phyloP scores from a whole-genome alignment of 148 eudicot species.

The Spergularia bocconei region DNA sequence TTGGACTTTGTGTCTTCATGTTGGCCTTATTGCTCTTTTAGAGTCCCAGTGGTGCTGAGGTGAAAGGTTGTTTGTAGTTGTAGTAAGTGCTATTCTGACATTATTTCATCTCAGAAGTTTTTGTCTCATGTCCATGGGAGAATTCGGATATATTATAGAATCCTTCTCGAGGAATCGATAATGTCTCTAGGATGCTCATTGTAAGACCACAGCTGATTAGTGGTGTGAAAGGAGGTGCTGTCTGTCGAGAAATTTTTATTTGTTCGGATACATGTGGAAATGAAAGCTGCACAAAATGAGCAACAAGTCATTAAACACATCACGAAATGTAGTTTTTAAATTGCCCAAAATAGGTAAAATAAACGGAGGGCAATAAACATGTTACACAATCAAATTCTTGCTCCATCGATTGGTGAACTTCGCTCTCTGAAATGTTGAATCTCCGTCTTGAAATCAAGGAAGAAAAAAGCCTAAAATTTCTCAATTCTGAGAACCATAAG shows the following conservation, averaged over 20 bases:
- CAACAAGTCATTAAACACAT: too few species aligned
- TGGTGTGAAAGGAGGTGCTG: background rate
- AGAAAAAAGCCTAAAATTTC: too few species aligned
- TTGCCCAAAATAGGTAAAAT: too few species aligned
- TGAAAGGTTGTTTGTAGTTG: background rate
- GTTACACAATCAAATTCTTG: too few species aligned
- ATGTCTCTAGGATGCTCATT: background rate
- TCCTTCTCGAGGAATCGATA: background rate
- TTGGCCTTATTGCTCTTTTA: background rate
- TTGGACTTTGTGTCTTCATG: background rate
- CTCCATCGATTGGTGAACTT: too few species aligned
- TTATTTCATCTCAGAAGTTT: background rate
- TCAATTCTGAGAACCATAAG: too few species aligned
- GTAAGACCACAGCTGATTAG: background rate
- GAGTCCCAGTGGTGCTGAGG: background rate
- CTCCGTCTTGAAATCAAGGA: too few species aligned
- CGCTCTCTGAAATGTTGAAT: too few species aligned
- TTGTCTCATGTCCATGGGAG: background rate
- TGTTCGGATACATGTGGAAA: background rate
- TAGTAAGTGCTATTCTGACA: background rate
- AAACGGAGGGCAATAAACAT: too few species aligned
- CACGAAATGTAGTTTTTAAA: too few species aligned
- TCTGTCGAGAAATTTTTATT: background rate
- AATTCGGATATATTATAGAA: background rate
- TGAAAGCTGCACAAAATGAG: too few species aligned